These are phyloP conservation scores for Mycena indigotica DNA, from an alignment of 768 basidiomycete genomes.

Conservation along the genomic window DNA sequence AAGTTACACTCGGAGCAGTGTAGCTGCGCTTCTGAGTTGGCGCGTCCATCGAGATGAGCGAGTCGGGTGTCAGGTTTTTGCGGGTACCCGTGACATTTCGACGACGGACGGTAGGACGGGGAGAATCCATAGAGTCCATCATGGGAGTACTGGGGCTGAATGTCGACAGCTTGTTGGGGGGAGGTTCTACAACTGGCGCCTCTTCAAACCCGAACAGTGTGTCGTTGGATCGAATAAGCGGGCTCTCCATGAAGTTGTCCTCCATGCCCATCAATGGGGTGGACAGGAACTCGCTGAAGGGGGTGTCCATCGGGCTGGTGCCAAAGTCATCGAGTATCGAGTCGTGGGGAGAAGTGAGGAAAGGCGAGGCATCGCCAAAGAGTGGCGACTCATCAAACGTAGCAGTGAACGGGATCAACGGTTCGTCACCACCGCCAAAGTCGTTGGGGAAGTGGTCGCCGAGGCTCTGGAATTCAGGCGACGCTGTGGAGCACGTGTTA, in stretches of 20 bases:
- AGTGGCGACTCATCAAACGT: background rate
- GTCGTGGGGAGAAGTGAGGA: conserved; percentile 16
- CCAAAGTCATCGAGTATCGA: conserved; percentile 14
- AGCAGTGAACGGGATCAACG: background rate
- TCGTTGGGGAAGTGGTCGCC: conserved; percentile 16
- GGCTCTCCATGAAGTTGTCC: conserved; percentile 3
- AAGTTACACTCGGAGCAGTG: conserved; percentile 52
- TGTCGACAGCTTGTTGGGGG: conserved; percentile 9
- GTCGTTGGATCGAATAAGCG: conserved; percentile 5
- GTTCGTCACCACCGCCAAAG: background rate
- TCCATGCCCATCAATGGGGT: conserved; percentile 7
- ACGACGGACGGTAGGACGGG: background rate
- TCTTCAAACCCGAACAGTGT: background rate
- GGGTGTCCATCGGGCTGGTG: conserved; percentile 18
- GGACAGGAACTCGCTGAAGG: conserved; percentile 12
- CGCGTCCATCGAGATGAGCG: conserved; percentile 54
- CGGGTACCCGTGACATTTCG: conserved; percentile 45
- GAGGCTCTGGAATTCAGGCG: conserved; percentile 22
- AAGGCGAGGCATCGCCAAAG: conserved; percentile 8
- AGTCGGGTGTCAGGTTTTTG: conserved; percentile 51
- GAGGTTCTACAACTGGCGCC: too few species aligned
- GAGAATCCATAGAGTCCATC: conserved; percentile 9
- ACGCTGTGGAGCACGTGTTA: conserved; percentile 10
- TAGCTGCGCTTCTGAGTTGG: conserved; percentile 65
- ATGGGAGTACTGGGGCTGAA: conserved; percentile 16